A percentile compares a stretch with the other conserved stretches of the same genome.
These are phyloP conservation scores for Aspergillus ruber DNA, from an alignment of 2,329 filamentous ascomycete genomes.

Conservation along the genomic window DNA sequence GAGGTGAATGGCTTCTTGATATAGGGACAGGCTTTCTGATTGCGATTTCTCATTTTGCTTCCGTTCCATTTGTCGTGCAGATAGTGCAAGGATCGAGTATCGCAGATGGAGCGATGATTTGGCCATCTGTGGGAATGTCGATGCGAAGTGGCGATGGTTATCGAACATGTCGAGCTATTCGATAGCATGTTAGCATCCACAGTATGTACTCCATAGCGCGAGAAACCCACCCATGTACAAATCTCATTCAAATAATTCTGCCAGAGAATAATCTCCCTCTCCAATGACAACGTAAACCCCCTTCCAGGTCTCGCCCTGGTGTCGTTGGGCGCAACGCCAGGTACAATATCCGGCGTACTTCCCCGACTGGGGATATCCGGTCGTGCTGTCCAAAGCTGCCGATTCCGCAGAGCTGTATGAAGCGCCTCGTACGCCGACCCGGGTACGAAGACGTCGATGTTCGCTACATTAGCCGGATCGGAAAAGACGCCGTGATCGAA, in stretches of 20 bases:
- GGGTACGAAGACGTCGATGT: constrained; percentile 44
- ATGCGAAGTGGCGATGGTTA: constrained; percentile 43
- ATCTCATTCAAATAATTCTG: constrained; percentile 27
- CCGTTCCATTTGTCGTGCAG: constrained; percentile 46
- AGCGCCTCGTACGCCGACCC: constrained; percentile 44
- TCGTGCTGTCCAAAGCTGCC: constrained; percentile 41
- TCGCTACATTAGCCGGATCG: constrained; percentile 26
- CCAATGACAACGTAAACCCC: constrained; percentile 20
- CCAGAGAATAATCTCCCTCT: constrained; percentile 26
- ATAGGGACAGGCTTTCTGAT: constrained; percentile 43
- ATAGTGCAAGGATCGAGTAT: constrained; percentile 47
- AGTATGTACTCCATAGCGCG: background rate
- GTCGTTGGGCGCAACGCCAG: constrained; percentile 8
- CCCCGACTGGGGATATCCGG: constrained; percentile 33
- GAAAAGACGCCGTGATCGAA: constrained; percentile 20
- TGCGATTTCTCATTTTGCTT: constrained; percentile 35
- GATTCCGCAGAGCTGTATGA: constrained; percentile 41
- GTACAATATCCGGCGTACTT: constrained; percentile 15
- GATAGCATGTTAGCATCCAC: background rate
- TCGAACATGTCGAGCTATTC: constrained; percentile 49
- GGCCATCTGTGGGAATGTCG: constrained; percentile 44
- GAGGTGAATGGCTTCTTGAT: constrained; percentile 47
- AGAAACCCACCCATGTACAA: constrained; percentile 19
- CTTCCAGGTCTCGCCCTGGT: constrained; percentile 12
- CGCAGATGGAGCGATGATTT: constrained; percentile 40